These are phyloP conservation scores for Colletotrichum tamarilloi DNA, from an alignment of 2,329 filamentous ascomycete species.

Conservation along the genomic window DNA sequence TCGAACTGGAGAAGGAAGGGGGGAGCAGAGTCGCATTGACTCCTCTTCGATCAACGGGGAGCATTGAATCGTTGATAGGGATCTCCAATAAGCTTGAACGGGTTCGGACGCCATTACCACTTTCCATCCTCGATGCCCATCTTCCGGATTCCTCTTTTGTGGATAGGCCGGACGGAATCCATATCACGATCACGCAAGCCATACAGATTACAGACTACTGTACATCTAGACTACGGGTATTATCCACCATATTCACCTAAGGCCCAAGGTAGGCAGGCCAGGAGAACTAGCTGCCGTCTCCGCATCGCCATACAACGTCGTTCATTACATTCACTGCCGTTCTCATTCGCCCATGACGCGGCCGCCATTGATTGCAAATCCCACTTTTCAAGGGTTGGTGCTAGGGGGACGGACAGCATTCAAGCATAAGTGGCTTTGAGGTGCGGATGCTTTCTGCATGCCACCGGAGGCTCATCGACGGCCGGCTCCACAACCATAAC, in stretches of 20 bases:
- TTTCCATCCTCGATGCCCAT: slow-evolving; percentile 13
- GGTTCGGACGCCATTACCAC: slow-evolving; percentile 23
- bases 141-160: slow-evolving; percentile 10
- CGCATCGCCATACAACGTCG: slow-evolving; percentile 12
- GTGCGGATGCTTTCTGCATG: background rate
- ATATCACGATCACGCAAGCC: slow-evolving; percentile 7
- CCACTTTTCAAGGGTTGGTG: slow-evolving; percentile 5
- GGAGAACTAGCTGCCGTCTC: background rate
- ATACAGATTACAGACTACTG: background rate
- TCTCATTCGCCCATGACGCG: slow-evolving; percentile 25
- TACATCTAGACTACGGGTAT: background rate
- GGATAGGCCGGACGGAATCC: slow-evolving; percentile 4
- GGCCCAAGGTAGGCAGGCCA: background rate
- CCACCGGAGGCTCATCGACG: slow-evolving; percentile 8
- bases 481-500: slow-evolving; percentile 5
- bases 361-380: background rate
- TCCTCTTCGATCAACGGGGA: slow-evolving; percentile 10
- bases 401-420: background rate
- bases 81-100: slow-evolving; percentile 20
- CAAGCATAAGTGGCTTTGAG: slow-evolving; percentile 17
- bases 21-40: slow-evolving; percentile 4
- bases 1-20: background rate
- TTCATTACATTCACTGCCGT: slow-evolving; percentile 5
- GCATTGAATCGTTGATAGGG: background rate
- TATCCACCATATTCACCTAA: background rate